Evolutionary conservation across 2,329 filamentous ascomycete genomes (phyloP).

Genomic region (Chaetomiaceae sp.): DNA sequence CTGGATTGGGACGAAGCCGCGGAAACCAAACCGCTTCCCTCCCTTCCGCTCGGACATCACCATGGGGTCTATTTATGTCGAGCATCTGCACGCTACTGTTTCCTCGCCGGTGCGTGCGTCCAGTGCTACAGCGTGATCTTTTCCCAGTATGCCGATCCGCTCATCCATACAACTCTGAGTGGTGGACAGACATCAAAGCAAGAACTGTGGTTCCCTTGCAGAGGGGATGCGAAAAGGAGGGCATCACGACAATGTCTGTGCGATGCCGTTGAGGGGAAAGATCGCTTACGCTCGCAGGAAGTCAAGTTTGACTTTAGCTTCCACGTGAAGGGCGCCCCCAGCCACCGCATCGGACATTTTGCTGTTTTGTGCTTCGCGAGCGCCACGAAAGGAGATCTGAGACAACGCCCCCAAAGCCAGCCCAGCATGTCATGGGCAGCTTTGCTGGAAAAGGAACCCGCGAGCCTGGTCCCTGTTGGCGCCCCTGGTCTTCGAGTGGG

Average conservation of each 20-base stretch:
- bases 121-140: conserved; percentile 1
- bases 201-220: conserved; percentile 16
- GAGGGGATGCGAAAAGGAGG: no score
- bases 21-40: no score
- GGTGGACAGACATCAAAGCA: conserved; percentile 1
- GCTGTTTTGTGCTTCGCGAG: neutral
- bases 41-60: conserved; percentile 9
- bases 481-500: neutral
- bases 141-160: neutral
- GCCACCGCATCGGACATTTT: neutral
- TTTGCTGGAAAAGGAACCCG: conserved; percentile 8
- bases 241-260: neutral
- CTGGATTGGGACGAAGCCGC: no score
- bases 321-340: neutral
- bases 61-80: conserved; percentile 11
- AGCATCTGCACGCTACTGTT: neutral
- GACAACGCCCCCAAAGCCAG: conserved; percentile 12
- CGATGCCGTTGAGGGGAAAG: neutral
- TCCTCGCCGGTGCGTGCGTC: neutral
- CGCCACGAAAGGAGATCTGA: conserved; percentile 14
- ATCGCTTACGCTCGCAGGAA: conserved; percentile 6
- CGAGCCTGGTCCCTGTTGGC: conserved; percentile 13
- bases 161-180: conserved; percentile 8
- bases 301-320: neutral
- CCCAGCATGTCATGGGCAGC: neutral